Evolutionary conservation across 2,329 filamentous ascomycete species (phyloP).

Genomic region (Ceratocystis cubensis): DNA sequence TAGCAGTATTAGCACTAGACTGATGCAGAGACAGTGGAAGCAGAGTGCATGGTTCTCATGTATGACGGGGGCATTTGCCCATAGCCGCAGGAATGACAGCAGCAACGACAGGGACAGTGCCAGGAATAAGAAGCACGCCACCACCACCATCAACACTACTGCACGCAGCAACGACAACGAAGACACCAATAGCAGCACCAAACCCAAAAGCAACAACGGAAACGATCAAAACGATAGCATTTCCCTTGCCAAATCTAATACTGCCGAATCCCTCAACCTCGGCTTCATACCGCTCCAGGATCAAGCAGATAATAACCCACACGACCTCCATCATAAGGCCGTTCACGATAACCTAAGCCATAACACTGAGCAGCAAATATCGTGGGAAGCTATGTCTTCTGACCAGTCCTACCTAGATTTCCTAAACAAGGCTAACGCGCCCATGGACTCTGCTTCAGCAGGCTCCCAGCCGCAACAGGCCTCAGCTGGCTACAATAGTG

Average conservation of each 20-base stretch:
- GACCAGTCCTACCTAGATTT: slow-evolving; percentile 79
- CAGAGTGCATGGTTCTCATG: not conserved
- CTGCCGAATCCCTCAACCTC: not conserved
- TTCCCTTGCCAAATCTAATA: not conserved
- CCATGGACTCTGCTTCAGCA: slow-evolving; percentile 36
- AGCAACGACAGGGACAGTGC: not conserved
- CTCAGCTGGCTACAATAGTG: slow-evolving; percentile 22
- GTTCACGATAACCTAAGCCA: slow-evolving; percentile 3
- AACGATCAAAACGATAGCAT: not conserved
- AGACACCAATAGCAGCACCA: not conserved
- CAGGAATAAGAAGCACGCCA: not conserved
- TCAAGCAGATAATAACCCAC: not conserved
- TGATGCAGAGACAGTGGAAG: not conserved
- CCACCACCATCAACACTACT: not conserved
- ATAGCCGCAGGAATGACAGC: not conserved
- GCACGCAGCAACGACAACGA: not conserved
- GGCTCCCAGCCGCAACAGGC: slow-evolving; percentile 11
- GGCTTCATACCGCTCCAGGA: slow-evolving; percentile 6
- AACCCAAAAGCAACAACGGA: not conserved
- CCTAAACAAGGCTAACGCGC: slow-evolving; percentile 73
- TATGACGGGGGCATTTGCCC: not conserved
- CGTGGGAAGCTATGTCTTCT: slow-evolving; percentile 44
- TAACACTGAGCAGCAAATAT: slow-evolving; percentile 11
- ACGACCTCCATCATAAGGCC: not conserved
- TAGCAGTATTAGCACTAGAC: not conserved